Evolutionary conservation across 768 basidiomycete species (phyloP), one percentile per base, ranked within the genome.

Genomic region (Russula virescens): DNA sequence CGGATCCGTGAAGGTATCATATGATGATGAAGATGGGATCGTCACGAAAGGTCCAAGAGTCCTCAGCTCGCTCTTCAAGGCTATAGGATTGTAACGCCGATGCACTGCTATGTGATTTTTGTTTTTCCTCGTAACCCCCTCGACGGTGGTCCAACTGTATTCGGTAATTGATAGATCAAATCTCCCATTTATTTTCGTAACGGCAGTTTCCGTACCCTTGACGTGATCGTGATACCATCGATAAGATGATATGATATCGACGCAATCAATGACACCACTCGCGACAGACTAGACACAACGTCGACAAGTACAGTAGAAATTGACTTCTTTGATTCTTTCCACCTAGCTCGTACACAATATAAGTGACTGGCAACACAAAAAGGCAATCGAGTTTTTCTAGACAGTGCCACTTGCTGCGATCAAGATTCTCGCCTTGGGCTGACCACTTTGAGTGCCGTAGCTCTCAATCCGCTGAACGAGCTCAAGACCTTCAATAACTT

Each of bases 401-500:
- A 83, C 70, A 58, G 74, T 73, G 62, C 91, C 92, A 51, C 78
- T 81, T 26, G 75, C 73, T 31, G 73, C 71, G 67, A 95, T 89
- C 31, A 69, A 71, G 65, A 94, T 74, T 45, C 73, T 73, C 55
- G 75, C 73, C 47, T 68, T 72, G 23, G 83, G 76, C 56, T 66
- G 72, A 35, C 84, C 83, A 49, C 68, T 73, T 9, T 66, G 42
- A 45, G 73, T 67, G 26, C 83, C 83, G 0, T 64, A 46, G 0
- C 31, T 9, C 72, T 84, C 81, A 50, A 85, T 74, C 42, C 51
- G 43, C 65, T 78, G 76, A 58, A 85, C 81, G 59, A 81, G 0
- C 2, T 87, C 83, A 72, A 83, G 71, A 57, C 86, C 86, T 63
- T 86, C 78, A 51, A 89, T 72, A 62, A 92, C 89, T 68, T 88